A percentile compares a stretch with the other conserved stretches of the same genome.
Conservation (phyloP, 2,329 filamentous ascomycete species). For the Beauveria sp. region DNA sequence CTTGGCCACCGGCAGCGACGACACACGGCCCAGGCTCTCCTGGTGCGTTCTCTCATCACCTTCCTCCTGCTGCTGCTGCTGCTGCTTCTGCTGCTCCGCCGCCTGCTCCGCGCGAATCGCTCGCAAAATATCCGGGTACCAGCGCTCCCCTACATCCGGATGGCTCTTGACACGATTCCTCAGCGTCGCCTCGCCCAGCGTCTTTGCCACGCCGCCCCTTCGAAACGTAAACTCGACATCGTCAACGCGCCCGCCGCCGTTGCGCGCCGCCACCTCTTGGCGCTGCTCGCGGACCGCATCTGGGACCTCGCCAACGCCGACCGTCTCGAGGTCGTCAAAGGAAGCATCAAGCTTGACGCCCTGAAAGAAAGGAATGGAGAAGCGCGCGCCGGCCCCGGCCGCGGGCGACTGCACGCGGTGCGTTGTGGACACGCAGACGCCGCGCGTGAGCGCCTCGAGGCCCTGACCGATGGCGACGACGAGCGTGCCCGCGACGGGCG, state of each 20-base stretch:
- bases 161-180: constrained; percentile 82
- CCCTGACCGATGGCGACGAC: constrained; percentile 86
- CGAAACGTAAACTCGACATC: constrained; percentile 85
- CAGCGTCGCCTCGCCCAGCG: constrained; percentile 74
- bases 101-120: constrained; percentile 53
- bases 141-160: constrained; percentile 76
- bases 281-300: constrained; percentile 56
- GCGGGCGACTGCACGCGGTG: constrained; percentile 72
- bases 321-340: constrained; percentile 66
- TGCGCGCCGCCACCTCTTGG: constrained; percentile 46
- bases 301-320: constrained; percentile 52
- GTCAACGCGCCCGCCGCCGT: constrained; percentile 54
- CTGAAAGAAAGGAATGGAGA: constrained; percentile 84
- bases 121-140: constrained; percentile 59
- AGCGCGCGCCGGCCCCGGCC: constrained; percentile 63
- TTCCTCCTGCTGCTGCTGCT: constrained; percentile 17
- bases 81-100: constrained; percentile 7
- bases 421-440: constrained; percentile 75
- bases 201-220: constrained; percentile 56
- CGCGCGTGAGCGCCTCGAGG: constrained; percentile 75
- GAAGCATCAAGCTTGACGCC: constrained; percentile 71
- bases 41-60: constrained; percentile 8
- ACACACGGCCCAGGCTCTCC: constrained; percentile 10
- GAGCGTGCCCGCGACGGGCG: constrained; percentile 66
- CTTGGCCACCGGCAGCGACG: constrained; percentile 14